Conservation (phyloP, 2,329 filamentous ascomycete genomes). For the Phialophora expanda region DNA sequence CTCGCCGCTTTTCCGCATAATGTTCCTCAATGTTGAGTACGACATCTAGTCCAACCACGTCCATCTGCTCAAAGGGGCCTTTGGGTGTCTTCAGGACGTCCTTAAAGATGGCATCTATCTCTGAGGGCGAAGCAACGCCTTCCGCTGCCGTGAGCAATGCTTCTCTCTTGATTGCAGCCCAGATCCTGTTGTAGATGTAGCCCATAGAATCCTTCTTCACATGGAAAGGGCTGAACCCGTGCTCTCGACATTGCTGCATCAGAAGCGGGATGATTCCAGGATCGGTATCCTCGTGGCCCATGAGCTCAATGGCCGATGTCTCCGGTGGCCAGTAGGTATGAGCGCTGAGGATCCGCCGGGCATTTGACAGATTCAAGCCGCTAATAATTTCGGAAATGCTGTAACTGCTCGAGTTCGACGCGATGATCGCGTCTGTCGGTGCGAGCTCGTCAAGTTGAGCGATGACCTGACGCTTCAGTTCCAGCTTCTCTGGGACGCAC, state of each 20-base stretch:
- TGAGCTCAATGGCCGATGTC: constrained; percentile 48
- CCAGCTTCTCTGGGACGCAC: constrained; percentile 54
- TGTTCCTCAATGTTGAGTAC: constrained; percentile 50
- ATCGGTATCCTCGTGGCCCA: constrained; percentile 46
- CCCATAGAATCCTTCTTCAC: constrained; percentile 47
- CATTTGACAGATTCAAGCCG: constrained; percentile 45
- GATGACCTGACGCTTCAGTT: constrained; percentile 51
- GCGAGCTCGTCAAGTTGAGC: constrained; percentile 49
- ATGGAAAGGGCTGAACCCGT: constrained; percentile 48
- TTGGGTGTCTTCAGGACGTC: constrained; percentile 45
- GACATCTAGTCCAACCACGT: constrained; percentile 50
- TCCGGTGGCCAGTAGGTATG: constrained; percentile 54
- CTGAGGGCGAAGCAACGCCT: constrained; percentile 45
- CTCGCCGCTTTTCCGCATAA: constrained; percentile 44
- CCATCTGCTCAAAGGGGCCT: constrained; percentile 51
- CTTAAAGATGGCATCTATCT: constrained; percentile 49
- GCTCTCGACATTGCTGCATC: constrained; percentile 41
- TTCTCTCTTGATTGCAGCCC: constrained; percentile 53
- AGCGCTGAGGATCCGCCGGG: constrained; percentile 49
- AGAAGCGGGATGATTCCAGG: constrained; percentile 43
- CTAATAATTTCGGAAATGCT: constrained; percentile 52
- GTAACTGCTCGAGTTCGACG: constrained; percentile 57
- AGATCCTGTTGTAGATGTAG: constrained; percentile 50
- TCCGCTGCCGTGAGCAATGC: constrained; percentile 45
- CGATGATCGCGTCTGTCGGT: constrained; percentile 48